phyloP scores from a whole-genome alignment of 73 alveolate genomes.

The Paramecium tetraurelia region DNA sequence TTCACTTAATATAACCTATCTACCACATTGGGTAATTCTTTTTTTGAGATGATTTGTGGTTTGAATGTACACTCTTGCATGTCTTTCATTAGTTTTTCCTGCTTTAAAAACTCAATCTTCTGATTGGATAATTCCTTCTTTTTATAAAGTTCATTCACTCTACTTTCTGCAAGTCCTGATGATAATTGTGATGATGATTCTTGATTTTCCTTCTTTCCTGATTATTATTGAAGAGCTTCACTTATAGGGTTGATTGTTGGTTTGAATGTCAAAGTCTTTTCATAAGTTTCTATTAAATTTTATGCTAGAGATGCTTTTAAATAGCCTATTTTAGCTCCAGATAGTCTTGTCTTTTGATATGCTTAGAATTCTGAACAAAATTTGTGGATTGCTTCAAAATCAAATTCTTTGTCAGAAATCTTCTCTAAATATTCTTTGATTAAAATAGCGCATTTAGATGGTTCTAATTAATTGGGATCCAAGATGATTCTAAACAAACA shows the following conservation, averaged over 20 bases:
- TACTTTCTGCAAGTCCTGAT: not conserved
- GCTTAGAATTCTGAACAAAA: slow-evolving; percentile 6
- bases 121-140: not conserved
- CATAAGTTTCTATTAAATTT: slow-evolving; percentile 5
- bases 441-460: not conserved
- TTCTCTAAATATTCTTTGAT: slow-evolving; percentile 6
- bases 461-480: slow-evolving; percentile 31
- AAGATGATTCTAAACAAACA: slow-evolving; percentile 17
- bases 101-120: not conserved
- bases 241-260: slow-evolving; percentile 18
- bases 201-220: not conserved
- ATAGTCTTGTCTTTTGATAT: not conserved
- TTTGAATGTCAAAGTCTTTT: slow-evolving; percentile 35
- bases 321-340: slow-evolving; percentile 31
- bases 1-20: slow-evolving; percentile 39
- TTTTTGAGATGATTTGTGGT: not conserved
- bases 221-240: slow-evolving; percentile 15
- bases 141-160: not conserved
- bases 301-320: slow-evolving; percentile 22
- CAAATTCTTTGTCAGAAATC: not conserved
- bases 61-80: slow-evolving; percentile 47
- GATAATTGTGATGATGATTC: not conserved
- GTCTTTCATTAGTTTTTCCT: not conserved
- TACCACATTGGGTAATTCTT: slow-evolving; percentile 23
- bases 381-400: not conserved